Conservation (phyloP, 2,329 filamentous ascomycete species). For the Monosporascus sp. region DNA sequence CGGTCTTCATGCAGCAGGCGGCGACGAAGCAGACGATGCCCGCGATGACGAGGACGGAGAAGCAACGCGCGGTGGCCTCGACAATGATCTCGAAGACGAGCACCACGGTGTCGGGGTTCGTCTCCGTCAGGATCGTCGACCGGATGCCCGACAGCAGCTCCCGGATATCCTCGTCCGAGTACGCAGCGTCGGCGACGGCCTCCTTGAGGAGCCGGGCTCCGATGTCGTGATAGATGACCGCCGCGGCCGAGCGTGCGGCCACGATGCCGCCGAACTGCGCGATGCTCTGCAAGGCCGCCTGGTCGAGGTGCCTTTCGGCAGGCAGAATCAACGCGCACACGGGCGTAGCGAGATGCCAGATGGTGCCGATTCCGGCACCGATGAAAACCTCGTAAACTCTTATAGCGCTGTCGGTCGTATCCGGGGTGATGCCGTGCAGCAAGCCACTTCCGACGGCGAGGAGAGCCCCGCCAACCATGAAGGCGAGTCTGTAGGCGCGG, state of each 20-base stretch:
- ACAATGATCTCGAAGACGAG: constrained; percentile 17
- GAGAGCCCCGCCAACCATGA: constrained; percentile 21
- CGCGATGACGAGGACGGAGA: constrained; percentile 19
- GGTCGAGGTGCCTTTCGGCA: constrained; percentile 20
- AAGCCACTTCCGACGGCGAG: constrained; percentile 21
- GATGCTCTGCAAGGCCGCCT: constrained; percentile 26
- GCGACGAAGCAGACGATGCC: constrained; percentile 21
- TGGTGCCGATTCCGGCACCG: constrained; percentile 26
- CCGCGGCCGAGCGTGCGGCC: constrained; percentile 19
- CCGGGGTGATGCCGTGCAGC: constrained; percentile 19
- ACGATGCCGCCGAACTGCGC: constrained; percentile 24
- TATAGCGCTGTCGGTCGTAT: constrained; percentile 19
- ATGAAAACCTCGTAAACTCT: constrained; percentile 26
- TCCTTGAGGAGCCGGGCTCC: constrained; percentile 17
- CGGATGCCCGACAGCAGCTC: constrained; percentile 22
- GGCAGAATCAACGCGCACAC: constrained; percentile 18
- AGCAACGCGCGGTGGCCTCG: constrained; percentile 18
- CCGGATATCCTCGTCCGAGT: constrained; percentile 18
- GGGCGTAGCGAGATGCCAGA: constrained; percentile 25
- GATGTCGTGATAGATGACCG: constrained; percentile 25
- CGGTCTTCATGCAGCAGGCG: constrained; percentile 22
- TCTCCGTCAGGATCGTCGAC: constrained; percentile 15
- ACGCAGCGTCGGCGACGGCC: constrained; percentile 8
- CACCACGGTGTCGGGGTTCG: constrained; percentile 9
- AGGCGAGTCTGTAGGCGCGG: constrained; percentile 31